Conservation (phyloP, 768 basidiomycete genomes). For the Lactarius psammicola region DNA sequence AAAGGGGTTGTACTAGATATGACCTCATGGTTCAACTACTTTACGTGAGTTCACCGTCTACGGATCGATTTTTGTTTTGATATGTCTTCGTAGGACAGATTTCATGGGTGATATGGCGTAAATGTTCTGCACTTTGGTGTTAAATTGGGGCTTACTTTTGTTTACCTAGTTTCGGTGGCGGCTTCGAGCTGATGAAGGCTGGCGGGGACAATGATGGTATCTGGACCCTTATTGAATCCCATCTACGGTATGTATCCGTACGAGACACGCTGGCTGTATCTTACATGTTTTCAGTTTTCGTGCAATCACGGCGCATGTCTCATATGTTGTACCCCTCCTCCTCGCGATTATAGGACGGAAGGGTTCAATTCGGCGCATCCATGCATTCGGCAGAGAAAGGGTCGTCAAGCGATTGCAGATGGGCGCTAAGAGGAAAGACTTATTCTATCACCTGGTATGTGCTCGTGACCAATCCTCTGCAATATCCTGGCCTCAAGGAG, state of each 20-base stretch:
- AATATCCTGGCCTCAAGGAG: slow-evolving; percentile 1
- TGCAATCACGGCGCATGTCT: slow-evolving; percentile 46
- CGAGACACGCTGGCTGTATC: slow-evolving; percentile 8
- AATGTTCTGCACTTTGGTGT: slow-evolving; percentile 9
- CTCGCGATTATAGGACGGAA: slow-evolving; percentile 30
- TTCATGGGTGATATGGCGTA: slow-evolving; percentile 46
- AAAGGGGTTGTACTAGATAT: slow-evolving; percentile 35
- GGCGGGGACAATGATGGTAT: slow-evolving; percentile 44
- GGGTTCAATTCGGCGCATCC: neutral
- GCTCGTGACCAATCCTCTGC: slow-evolving; percentile 1
- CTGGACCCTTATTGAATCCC: slow-evolving; percentile 45
- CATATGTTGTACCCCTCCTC: slow-evolving; percentile 31
- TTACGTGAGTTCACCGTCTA: slow-evolving; percentile 37
- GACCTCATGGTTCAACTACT: slow-evolving; percentile 41
- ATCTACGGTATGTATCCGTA: slow-evolving; percentile 42
- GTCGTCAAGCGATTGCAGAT: slow-evolving; percentile 11
- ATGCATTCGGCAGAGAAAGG: neutral
- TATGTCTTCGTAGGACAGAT: slow-evolving; percentile 37
- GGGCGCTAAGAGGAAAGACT: slow-evolving; percentile 32
- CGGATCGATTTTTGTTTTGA: neutral
- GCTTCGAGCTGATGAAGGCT: slow-evolving; percentile 39
- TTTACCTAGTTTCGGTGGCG: slow-evolving; percentile 38
- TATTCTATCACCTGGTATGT: slow-evolving; percentile 42
- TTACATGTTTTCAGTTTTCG: slow-evolving; percentile 36
- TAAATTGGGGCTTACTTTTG: neutral